A percentile compares a stretch with the other conserved stretches of the same genome.
Conservation (phyloP, 228 moss, liverwort and hornwort species). For the Sphagnum magellanicum region DNA sequence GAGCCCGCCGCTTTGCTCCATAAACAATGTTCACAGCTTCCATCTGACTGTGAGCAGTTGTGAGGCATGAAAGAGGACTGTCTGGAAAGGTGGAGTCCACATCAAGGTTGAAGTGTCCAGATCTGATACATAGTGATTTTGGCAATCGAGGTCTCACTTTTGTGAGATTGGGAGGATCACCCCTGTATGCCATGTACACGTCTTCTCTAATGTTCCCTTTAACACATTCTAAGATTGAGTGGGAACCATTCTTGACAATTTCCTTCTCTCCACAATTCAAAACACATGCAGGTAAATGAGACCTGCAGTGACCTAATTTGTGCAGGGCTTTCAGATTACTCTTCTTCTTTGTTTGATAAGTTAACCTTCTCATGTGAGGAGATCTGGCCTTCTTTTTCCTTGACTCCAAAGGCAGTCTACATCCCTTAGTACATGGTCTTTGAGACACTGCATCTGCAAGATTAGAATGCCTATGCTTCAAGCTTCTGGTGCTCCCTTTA, state of each 20-base stretch:
- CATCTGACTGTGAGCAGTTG: slow-evolving; percentile 4
- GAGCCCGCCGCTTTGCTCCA: slow-evolving; percentile 5
- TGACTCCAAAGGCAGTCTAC: background rate
- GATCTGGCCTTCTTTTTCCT: slow-evolving; percentile 3
- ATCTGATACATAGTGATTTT: background rate
- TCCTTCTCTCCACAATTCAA: too few species aligned
- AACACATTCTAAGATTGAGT: slow-evolving; percentile 4
- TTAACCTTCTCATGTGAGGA: background rate
- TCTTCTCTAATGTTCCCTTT: slow-evolving; percentile 10
- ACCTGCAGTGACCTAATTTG: too few species aligned
- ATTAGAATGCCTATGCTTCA: too few species aligned
- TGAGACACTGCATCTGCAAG: background rate
- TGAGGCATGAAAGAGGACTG: background rate
- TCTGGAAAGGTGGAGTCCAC: background rate
- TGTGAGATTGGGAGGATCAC: background rate
- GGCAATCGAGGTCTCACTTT: background rate
- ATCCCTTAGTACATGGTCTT: slow-evolving; percentile 1
- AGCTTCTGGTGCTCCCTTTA: background rate
- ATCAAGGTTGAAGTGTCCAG: too few species aligned
- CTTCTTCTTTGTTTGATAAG: too few species aligned
- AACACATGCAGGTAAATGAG: too few species aligned
- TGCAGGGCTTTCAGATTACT: too few species aligned
- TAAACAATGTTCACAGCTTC: slow-evolving; percentile 5
- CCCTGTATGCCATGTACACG: slow-evolving; percentile 2
- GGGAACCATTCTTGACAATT: too few species aligned